These are phyloP conservation scores for Megacollybia marginata DNA, from an alignment of 768 basidiomycete species.

Conservation along the genomic window DNA sequence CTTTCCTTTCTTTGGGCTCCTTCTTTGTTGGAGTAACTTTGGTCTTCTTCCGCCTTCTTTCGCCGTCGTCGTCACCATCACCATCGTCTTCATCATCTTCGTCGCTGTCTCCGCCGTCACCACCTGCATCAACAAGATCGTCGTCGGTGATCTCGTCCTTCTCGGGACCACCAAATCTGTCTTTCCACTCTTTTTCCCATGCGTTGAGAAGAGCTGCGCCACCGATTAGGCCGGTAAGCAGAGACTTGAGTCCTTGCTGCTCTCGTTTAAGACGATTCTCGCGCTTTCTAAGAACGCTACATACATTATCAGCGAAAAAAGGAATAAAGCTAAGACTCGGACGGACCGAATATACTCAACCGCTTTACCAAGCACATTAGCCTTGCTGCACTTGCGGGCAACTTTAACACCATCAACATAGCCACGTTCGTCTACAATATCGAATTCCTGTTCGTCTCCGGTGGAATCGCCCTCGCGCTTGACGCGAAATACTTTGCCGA, in stretches of 20 bases:
- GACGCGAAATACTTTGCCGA: constrained; percentile 20
- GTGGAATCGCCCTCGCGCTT: constrained; percentile 22
- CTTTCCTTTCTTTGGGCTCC: constrained; percentile 29
- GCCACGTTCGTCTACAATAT: constrained; percentile 74
- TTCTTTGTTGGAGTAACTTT: constrained; percentile 39
- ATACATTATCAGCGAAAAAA: not conserved
- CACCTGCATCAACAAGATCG: constrained; percentile 33
- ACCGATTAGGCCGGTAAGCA: constrained; percentile 66
- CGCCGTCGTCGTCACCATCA: no score
- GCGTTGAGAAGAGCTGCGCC: constrained; percentile 65
- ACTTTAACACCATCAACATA: constrained; percentile 91
- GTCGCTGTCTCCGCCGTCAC: constrained; percentile 29
- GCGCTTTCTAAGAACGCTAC: constrained; percentile 71
- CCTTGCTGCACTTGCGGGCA: constrained; percentile 86
- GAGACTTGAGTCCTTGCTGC: constrained; percentile 63
- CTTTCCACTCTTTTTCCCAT: constrained; percentile 73
- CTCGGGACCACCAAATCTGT: constrained; percentile 70
- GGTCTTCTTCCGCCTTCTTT: constrained; percentile 46
- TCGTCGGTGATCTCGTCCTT: constrained; percentile 60
- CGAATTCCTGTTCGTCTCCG: constrained; percentile 30
- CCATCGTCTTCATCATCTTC: constrained; percentile 43
- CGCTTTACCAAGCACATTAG: constrained; percentile 83
- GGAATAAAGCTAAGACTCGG: not conserved
- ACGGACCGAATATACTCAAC: constrained; percentile 77
- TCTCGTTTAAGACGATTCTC: constrained; percentile 67